phyloP scores from a whole-genome alignment of 2,329 filamentous ascomycete species.

The Shiraia sp. region DNA sequence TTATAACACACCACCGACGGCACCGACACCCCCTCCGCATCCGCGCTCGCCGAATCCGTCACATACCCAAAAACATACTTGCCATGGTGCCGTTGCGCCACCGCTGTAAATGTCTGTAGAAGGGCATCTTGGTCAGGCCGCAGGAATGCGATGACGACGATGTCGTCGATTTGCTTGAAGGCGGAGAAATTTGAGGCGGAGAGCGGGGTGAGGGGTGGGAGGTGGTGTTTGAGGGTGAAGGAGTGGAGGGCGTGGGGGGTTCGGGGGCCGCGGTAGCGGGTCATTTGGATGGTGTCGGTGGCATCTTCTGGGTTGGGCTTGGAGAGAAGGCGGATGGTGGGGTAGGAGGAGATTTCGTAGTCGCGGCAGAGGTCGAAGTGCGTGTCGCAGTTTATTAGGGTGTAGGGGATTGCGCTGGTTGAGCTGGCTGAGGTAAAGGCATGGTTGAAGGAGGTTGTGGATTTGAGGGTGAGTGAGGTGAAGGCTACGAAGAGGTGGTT shows the following conservation, averaged over 20 bases:
- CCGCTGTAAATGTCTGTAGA: conserved; percentile 4
- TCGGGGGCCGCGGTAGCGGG: conserved; percentile 20
- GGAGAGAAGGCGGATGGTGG: conserved; percentile 19
- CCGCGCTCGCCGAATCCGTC: conserved; percentile 8
- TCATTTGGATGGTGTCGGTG: conserved; percentile 2
- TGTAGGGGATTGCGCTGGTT: conserved; percentile 10
- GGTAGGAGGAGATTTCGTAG: conserved; percentile 28
- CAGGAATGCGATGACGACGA: conserved; percentile 23
- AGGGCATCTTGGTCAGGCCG: conserved; percentile 4
- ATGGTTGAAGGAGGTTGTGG: conserved; percentile 12
- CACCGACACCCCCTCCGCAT: conserved; percentile 13
- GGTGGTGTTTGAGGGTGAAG: conserved; percentile 16
- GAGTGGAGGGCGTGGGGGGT: conserved; percentile 13
- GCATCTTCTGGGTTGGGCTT: conserved; percentile 2
- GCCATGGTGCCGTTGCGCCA: conserved; percentile 12
- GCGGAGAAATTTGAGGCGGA: not conserved
- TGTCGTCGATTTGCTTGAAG: conserved; percentile 18
- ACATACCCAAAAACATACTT: conserved; percentile 22
- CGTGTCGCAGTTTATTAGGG: conserved; percentile 22
- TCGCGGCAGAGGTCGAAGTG: conserved; percentile 18
- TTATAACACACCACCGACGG: conserved; percentile 23
- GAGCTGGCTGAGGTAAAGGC: conserved; percentile 10
- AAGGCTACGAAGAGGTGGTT: conserved; percentile 17
- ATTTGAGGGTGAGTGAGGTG: conserved; percentile 14
- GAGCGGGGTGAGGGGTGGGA: conserved; percentile 12